Evolutionary conservation across 768 basidiomycete species (phyloP), one percentile per base, ranked within the genome.

Genomic region (Psilocybe azurescens): DNA sequence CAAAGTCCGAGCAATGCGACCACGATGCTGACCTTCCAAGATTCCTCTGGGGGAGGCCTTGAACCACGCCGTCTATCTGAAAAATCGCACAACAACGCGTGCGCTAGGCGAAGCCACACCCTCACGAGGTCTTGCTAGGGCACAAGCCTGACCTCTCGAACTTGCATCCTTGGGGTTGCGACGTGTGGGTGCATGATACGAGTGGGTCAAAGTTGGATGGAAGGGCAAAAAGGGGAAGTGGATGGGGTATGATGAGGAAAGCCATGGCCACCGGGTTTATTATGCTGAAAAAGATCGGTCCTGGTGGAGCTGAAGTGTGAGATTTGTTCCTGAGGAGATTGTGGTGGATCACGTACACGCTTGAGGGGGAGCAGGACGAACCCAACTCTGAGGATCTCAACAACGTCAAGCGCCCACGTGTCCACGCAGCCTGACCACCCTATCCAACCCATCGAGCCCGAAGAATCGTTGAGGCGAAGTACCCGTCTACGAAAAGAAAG

Each of bases 271-370:
- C 24, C 2, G 24, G 24, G 6, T 53, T 24, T 24, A 24, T 24
- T 24, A 24, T 24, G 24, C 24, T 24, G 24, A 24, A 24, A 24
- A 24, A 20, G 24, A 24, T 24, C 24, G 2, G 24, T 24, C 24
- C 24, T 65, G 30, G 65, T 71, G 54, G 77, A 71, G 13, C 53
- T n/a, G 66, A 1, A 81, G 74, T 71, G 55, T 81, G 7, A 78
- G 81, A 18, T 69, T 73, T 58, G 72, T 75, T 53, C 24, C 24
- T 24, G 61, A 68, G 4, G 3, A 67, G 28, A 72, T 58, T 1
- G 63, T 68, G n/a, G 79, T 53, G 70, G 0, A 62, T 81, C 11
- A 67, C 14, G 71, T 24, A 24, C 24, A n/a, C 24, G 24, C 24
- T 24, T 24, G 24, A 24, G 24, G 24, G 24, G 24, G 24, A 24